Percentiles rank a stretch among this genome's conserved stretches.
Conservation (phyloP, 2,329 filamentous ascomycete species). For the Fusarium succisae region DNA sequence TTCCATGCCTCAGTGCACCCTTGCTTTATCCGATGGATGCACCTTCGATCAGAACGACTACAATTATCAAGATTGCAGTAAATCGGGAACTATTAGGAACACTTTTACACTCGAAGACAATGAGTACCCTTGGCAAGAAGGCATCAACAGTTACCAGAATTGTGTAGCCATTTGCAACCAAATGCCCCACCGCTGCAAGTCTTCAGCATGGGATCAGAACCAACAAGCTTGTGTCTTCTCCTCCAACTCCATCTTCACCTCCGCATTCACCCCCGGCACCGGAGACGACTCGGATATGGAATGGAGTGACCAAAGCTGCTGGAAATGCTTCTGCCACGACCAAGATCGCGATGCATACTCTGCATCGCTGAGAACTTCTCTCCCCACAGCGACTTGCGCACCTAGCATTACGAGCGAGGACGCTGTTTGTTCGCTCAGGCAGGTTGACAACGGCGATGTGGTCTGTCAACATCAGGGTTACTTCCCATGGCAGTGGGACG, state of each 20-base stretch:
- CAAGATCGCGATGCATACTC: slow-evolving; percentile 1
- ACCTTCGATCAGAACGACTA: not conserved
- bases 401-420: not conserved
- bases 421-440: not conserved
- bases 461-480: not conserved
- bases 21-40: slow-evolving; percentile 18
- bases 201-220: not conserved
- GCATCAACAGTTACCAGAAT: not conserved
- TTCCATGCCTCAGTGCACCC: slow-evolving; percentile 10
- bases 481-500: not conserved
- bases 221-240: slow-evolving; percentile 10
- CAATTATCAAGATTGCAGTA: not conserved
- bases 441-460: not conserved
- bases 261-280: not conserved
- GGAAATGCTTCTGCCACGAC: slow-evolving; percentile 3
- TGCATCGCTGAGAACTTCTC: not conserved
- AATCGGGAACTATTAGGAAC: not conserved
- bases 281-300: not conserved
- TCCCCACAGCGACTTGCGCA: not conserved
- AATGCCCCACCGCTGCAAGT: slow-evolving; percentile 15
- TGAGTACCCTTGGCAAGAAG: slow-evolving; percentile 9
- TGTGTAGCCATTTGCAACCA: slow-evolving; percentile 16
- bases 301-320: slow-evolving; percentile 19
- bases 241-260: not conserved
- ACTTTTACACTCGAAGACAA: not conserved